phyloP scores from a whole-genome alignment of 2,329 filamentous ascomycete species.

The Ascochyta viciae-villosae region DNA sequence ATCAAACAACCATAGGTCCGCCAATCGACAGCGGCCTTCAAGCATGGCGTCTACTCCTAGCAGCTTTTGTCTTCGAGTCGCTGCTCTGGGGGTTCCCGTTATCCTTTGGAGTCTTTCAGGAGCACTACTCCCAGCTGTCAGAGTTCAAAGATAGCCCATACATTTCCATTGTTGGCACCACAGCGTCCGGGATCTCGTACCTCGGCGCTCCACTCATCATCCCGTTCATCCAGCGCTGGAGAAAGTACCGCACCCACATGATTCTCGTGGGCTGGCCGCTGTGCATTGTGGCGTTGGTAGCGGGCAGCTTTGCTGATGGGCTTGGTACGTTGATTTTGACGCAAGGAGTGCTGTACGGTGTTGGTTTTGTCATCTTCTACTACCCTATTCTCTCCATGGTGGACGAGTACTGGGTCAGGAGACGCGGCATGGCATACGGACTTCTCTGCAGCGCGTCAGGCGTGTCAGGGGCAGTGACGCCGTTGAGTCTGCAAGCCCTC shows the following conservation, averaged over 20 bases:
- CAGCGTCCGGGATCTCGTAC: slow-evolving; percentile 52
- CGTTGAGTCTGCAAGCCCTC: slow-evolving; percentile 49
- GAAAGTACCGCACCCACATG: slow-evolving; percentile 37
- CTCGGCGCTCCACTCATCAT: slow-evolving; percentile 51
- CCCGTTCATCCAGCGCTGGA: slow-evolving; percentile 38
- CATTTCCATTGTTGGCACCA: slow-evolving; percentile 27
- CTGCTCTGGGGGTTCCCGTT: slow-evolving; percentile 47
- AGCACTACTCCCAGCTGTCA: slow-evolving; percentile 25
- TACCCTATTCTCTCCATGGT: slow-evolving; percentile 55
- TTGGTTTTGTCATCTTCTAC: slow-evolving; percentile 58
- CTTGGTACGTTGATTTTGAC: slow-evolving; percentile 41
- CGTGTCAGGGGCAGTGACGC: slow-evolving; percentile 52
- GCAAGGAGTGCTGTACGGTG: slow-evolving; percentile 48
- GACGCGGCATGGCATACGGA: slow-evolving; percentile 59
- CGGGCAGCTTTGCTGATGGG: slow-evolving; percentile 42
- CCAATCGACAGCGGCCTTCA: slow-evolving; percentile 21
- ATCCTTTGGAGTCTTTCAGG: slow-evolving; percentile 34
- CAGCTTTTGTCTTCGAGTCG: slow-evolving; percentile 59
- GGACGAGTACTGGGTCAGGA: slow-evolving; percentile 60
- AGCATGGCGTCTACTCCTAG: slow-evolving; percentile 60
- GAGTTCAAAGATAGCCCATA: slow-evolving; percentile 19
- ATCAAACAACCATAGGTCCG: slow-evolving; percentile 9
- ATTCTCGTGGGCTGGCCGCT: slow-evolving; percentile 43
- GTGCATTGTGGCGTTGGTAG: slow-evolving; percentile 37
- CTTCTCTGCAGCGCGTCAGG: slow-evolving; percentile 54